A percentile compares a stretch with the other conserved stretches of the same genome.
Evolutionary conservation across 768 basidiomycete genomes (phyloP).

Genomic region (Tephrocybe sp.): DNA sequence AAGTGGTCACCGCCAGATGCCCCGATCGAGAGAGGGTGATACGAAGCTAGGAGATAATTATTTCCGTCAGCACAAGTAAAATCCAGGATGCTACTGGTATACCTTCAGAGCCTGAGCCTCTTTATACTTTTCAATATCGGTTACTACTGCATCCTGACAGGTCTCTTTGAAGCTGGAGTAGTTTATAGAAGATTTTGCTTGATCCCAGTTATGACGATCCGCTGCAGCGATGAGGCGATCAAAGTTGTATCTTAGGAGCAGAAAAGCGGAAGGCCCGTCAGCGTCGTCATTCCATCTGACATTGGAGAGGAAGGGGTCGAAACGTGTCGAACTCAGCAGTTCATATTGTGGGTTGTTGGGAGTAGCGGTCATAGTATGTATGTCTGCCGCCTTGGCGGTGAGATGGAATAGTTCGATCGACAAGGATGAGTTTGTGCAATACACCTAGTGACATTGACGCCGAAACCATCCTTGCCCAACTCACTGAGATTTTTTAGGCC

Average conservation of each 20-base stretch:
- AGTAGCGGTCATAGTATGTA: constrained; percentile 5
- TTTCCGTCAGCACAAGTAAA: constrained; percentile 7
- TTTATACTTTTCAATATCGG: constrained; percentile 20
- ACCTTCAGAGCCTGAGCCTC: constrained; percentile 32
- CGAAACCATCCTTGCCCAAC: too few species aligned
- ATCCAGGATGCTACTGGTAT: neutral
- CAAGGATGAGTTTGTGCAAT: too few species aligned
- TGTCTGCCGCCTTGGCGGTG: neutral
- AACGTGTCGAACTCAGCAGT: constrained; percentile 59
- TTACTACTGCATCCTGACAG: constrained; percentile 48
- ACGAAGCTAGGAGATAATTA: constrained; percentile 46
- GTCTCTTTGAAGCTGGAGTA: constrained; percentile 36
- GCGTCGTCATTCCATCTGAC: constrained; percentile 59
- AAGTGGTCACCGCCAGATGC: constrained; percentile 32
- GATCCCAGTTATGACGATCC: constrained; percentile 49
- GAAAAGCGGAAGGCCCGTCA: constrained; percentile 54
- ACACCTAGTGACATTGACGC: too few species aligned
- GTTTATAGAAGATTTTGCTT: constrained; percentile 33
- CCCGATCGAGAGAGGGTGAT: constrained; percentile 45
- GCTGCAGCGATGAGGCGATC: constrained; percentile 59
- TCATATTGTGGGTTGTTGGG: constrained; percentile 19
- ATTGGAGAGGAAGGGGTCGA: constrained; percentile 48
- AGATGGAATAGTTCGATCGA: neutral
- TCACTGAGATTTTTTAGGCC: too few species aligned
- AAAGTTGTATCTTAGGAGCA: constrained; percentile 62